phyloP scores from a whole-genome alignment of 78 protist species.

The Dictyostelium brefeldianum region DNA sequence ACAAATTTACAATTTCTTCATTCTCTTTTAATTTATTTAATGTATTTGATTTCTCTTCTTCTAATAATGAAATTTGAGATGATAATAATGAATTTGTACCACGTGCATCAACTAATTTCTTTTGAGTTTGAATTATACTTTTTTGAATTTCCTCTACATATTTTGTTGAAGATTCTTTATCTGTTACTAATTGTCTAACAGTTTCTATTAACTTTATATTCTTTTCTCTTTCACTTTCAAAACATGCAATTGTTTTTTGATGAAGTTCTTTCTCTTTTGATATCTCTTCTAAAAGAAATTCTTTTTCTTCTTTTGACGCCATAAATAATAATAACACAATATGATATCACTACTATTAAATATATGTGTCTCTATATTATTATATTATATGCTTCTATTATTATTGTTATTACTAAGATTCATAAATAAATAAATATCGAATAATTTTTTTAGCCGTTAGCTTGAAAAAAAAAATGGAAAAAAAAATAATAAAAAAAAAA shows the following conservation, averaged over 20 bases:
- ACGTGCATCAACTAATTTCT: slow-evolving; percentile 47
- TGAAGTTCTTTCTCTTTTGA: slow-evolving; percentile 46
- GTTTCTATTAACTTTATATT: slow-evolving; percentile 21
- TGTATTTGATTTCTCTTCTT: slow-evolving; percentile 11
- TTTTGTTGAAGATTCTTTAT: not conserved
- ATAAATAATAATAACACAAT: not conserved
- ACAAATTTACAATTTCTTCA: not conserved
- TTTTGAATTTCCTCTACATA: slow-evolving; percentile 22
- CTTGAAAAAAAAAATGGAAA: not conserved
- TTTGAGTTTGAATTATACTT: slow-evolving; percentile 23
- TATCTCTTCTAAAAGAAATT: slow-evolving; percentile 43
- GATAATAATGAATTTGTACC: not conserved
- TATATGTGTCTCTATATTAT: not conserved
- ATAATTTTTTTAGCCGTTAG: not conserved
- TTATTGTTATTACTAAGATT: not conserved
- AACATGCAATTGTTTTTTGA: slow-evolving; percentile 31
- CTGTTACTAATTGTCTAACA: not conserved
- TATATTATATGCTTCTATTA: not conserved
- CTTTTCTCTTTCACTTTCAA: slow-evolving; percentile 35
- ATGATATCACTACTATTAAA: too few species aligned
- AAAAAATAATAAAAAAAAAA: not conserved
- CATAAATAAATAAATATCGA: not conserved
- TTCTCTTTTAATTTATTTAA: slow-evolving; percentile 11
- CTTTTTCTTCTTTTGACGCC: slow-evolving; percentile 57
- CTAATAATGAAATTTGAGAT: not conserved